Evolutionary conservation across 805 yeast species (phyloP).

Genomic region (Candida cerambycidarum): DNA sequence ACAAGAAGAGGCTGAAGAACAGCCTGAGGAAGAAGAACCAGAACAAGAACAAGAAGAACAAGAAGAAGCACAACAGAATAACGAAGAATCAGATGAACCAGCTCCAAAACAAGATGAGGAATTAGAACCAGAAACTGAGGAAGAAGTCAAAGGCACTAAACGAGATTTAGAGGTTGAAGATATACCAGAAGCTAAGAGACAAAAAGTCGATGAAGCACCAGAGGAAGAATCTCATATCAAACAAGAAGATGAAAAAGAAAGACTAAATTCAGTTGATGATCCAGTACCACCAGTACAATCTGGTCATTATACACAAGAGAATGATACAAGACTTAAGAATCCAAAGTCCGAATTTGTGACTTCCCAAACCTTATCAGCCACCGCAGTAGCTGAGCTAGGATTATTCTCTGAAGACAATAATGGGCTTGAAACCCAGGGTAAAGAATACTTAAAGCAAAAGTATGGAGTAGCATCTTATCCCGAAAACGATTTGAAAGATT

Average conservation of each 20-base stretch:
- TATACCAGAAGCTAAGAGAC: constrained; percentile 2
- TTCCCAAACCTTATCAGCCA: constrained; percentile 64
- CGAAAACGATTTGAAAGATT: constrained; percentile 64
- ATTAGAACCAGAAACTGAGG: background rate
- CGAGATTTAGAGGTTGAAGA: background rate
- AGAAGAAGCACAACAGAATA: constrained; percentile 1
- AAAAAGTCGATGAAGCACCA: background rate
- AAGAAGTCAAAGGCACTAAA: background rate
- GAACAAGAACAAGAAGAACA: background rate
- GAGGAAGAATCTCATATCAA: constrained; percentile 2
- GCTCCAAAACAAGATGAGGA: background rate
- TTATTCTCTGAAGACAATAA: constrained; percentile 60
- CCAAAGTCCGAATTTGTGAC: constrained; percentile 77
- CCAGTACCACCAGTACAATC: constrained; percentile 48
- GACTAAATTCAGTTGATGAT: constrained; percentile 27
- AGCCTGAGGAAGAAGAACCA: background rate
- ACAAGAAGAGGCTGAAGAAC: background rate
- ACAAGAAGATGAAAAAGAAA: constrained; percentile 11
- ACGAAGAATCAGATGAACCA: no score
- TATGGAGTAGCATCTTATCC: constrained; percentile 94
- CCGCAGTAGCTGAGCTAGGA: constrained; percentile 61
- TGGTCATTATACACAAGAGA: constrained; percentile 47
- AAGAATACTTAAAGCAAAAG: constrained; percentile 69
- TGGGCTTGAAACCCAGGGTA: constrained; percentile 65
- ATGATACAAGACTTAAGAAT: constrained; percentile 61